Base-by-base conservation (phyloP, 345 rosid species). In the Diplotaxis tenuifolia region DNA sequence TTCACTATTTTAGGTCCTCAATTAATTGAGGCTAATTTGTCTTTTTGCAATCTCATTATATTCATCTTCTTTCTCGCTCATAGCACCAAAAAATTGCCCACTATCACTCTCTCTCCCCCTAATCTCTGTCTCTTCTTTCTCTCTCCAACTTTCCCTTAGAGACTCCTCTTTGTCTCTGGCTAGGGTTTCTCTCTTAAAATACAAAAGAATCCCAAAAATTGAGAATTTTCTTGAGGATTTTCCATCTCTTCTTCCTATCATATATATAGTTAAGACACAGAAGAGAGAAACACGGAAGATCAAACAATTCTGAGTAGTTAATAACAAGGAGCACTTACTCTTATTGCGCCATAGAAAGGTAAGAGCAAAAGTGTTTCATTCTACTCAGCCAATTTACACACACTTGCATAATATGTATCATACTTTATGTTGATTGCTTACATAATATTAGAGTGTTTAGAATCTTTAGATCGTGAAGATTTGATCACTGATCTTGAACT, bases 101-200 rank as follows among this genome's bases (percentile, higher is more conserved):
- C 25, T 23, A 38, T 62, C 60, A 45, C 40, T 54, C 55, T 52
- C 32, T 66, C 19, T 32, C 20, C 31, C 28, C 54, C 67, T 59
- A 9, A 25, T 12, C 12, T 19, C 25, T 62, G 19, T 34, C 56
- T 50, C 34, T 10, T 64, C 57, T 19, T 40, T 62, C 28, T 70
- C 80, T 70, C 55, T 50, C 76, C 65, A 76, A 57, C 72, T 76
- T 76, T 71, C 72, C 76, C 76, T 76, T 65, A 34, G 55, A 60
- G 47, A 32, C 61, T 71, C 75, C 15, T 65, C 55, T 49, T 58
- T 71, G 28, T 77, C 62, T 65, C 80, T 14, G 52, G 57, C 68
- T 77, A 77, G 80, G 80, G 80, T 65, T 76, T 71, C 67, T 77
- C 80, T 57, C 66, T 16, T 11, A 19, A 19, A 6, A 56, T 52